Evolutionary conservation across 164 flowering plant genomes (phyloP), one percentile per base, ranked within the genome.

Genomic region (Dillenia turbinata): DNA sequence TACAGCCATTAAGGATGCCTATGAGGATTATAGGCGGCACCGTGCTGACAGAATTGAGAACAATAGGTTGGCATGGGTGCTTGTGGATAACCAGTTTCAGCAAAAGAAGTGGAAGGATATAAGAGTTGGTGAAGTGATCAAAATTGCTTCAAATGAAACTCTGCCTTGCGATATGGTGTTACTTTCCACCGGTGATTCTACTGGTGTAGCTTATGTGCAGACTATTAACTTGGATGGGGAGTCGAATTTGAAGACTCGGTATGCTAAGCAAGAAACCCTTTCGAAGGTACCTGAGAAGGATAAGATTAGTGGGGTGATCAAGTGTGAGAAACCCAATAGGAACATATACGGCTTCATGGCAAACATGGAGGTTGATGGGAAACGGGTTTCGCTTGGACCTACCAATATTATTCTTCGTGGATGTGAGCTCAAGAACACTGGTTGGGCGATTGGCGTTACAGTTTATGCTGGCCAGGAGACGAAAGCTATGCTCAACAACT

Each of bases 171-270:
- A 94, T 66, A 83, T 89, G 75, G 99, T 88, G 44, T 63, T 94
- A 69, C 82, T 94, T 7, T 86, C 96, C 0, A 89, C 96, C 2
- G 89, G 99, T 75, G 99, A 94, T 43, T 73, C 93, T 0, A 87
- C 96, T 44, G 99, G 99, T 19, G 99, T 94, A 56, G 92, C 96
- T 24, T 94, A 94, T 72, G 79, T 94, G 24, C 99, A 94, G 80
- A 95, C 99, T 0, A 83, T 87, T 46, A 95, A 95, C 79, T 77
- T 95, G 63, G 99, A 95, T 65, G 99, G 99, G 8, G 97, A 95
- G 59, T 91, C 99, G 1, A 95, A 95, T 70, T 73, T 95, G 79
- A 95, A 95, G 73, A 89, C 99, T 6, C 76, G 99, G 44, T 95
- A 95, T 71, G 97, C 99, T 8, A 95, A 92, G 71, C 99, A 95